Percentiles rank a stretch among this genome's conserved stretches.
These are phyloP conservation scores for Heliosperma pusillum DNA, from an alignment of 148 eudicot species.

Conservation along the genomic window DNA sequence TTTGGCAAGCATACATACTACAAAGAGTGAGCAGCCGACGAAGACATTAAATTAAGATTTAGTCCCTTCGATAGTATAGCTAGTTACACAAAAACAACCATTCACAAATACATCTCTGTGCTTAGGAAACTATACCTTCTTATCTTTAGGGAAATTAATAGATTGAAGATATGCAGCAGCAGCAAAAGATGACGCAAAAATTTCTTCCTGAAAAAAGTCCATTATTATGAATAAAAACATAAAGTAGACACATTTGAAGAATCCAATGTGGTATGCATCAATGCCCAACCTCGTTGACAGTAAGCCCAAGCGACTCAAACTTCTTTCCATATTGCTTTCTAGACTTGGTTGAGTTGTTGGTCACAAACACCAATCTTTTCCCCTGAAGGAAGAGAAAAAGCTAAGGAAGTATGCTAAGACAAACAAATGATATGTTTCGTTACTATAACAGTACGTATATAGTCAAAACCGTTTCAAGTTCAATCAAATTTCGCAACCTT, in stretches of 20 bases:
- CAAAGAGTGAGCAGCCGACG: background rate
- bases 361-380: conserved; percentile 88
- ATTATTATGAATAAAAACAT: too few species aligned
- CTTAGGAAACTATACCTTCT: conserved; percentile 52
- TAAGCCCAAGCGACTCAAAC: conserved; percentile 90
- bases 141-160: conserved; percentile 83
- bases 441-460: background rate
- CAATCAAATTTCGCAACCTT: conserved; percentile 47
- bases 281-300: conserved; percentile 68
- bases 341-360: conserved; percentile 98
- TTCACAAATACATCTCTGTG: background rate
- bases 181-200: conserved; percentile 96
- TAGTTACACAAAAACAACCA: too few species aligned
- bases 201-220: conserved; percentile 75
- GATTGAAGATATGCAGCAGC: conserved; percentile 96
- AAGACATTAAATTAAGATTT: too few species aligned
- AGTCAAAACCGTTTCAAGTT: background rate
- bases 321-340: conserved; percentile 96
- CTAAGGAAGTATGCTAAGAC: background rate
- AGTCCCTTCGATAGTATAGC: too few species aligned
- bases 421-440: background rate
- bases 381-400: conserved; percentile 51
- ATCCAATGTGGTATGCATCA: background rate
- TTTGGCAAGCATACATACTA: background rate
- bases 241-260: conserved; percentile 11